Conservation (phyloP, 2,329 filamentous ascomycete species). For the Hawksworthiomyces lignivorus region DNA sequence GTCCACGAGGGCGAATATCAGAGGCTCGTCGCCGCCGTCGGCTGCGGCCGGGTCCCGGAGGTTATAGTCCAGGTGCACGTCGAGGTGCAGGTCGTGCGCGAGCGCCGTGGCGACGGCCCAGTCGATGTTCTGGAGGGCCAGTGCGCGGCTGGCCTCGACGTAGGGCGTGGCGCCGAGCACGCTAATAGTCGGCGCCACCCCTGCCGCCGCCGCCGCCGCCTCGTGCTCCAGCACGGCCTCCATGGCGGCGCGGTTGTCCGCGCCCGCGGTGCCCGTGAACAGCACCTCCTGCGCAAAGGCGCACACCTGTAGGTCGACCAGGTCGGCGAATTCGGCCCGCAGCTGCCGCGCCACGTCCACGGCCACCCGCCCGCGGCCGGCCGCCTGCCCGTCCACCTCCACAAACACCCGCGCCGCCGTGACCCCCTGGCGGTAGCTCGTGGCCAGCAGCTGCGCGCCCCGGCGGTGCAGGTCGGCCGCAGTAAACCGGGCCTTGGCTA, state of each 20-base stretch:
- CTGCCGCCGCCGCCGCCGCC: neutral
- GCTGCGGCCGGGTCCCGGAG: constrained; percentile 32
- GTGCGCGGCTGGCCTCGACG: constrained; percentile 47
- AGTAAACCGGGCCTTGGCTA: constrained; percentile 58
- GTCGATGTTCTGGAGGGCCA: constrained; percentile 48
- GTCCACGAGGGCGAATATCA: constrained; percentile 47
- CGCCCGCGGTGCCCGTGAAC: constrained; percentile 45
- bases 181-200: constrained; percentile 39
- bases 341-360: constrained; percentile 48
- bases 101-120: constrained; percentile 54
- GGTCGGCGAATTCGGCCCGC: constrained; percentile 43
- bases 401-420: constrained; percentile 65
- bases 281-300: constrained; percentile 65
- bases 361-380: constrained; percentile 19
- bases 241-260: constrained; percentile 42
- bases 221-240: constrained; percentile 22
- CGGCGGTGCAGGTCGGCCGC: constrained; percentile 54
- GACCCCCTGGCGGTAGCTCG: constrained; percentile 57
- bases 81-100: constrained; percentile 46
- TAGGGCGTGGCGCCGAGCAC: constrained; percentile 64
- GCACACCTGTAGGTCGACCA: constrained; percentile 57
- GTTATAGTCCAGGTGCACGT: constrained; percentile 68
- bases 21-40: constrained; percentile 24
- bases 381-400: constrained; percentile 58
- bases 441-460: constrained; percentile 57